Percentiles rank a stretch among this genome's conserved stretches.
phyloP scores from a whole-genome alignment of 345 rosid genomes.

The Sisymbrium irio region DNA sequence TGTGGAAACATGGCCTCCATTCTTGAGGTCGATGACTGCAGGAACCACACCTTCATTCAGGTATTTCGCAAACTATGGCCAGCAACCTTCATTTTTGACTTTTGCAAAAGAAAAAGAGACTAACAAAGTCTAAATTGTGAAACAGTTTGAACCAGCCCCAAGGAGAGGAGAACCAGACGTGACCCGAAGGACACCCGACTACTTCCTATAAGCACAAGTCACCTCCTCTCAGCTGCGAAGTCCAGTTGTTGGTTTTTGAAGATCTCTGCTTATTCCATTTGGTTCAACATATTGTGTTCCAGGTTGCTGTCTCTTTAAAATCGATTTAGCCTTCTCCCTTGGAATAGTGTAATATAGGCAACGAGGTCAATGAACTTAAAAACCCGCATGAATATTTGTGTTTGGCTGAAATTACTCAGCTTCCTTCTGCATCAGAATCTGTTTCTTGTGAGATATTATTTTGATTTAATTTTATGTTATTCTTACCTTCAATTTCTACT shows the following conservation, averaged over 20 bases:
- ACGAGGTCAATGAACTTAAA: conserved; percentile 21
- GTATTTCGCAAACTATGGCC: conserved; percentile 32
- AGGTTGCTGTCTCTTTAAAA: background rate
- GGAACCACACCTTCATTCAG: conserved; percentile 89
- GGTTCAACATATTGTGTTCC: conserved; percentile 29
- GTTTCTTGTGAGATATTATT: conserved; percentile 23
- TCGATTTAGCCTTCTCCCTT: conserved; percentile 16
- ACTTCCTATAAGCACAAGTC: conserved; percentile 57
- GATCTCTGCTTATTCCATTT: conserved; percentile 32
- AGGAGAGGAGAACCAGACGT: conserved; percentile 99
- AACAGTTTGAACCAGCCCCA: conserved; percentile 98
- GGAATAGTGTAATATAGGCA: conserved; percentile 39
- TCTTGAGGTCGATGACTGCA: conserved; percentile 95
- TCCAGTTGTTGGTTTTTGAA: conserved; percentile 33
- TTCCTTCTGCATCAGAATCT: conserved; percentile 23
- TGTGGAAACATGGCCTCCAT: conserved; percentile 99
- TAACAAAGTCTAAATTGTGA: conserved; percentile 1
- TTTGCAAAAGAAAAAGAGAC: background rate
- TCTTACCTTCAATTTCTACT: background rate
- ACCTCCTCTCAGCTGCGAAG: conserved; percentile 14
- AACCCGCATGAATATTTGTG: conserved; percentile 25
- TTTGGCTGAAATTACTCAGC: conserved; percentile 29
- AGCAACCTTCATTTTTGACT: background rate
- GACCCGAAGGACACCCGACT: conserved; percentile 94
- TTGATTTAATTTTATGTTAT: background rate